Percentiles rank a stretch among this genome's conserved stretches.
Conservation (phyloP, 2,329 filamentous ascomycete species). For the Fusarium pseudograminearum region DNA sequence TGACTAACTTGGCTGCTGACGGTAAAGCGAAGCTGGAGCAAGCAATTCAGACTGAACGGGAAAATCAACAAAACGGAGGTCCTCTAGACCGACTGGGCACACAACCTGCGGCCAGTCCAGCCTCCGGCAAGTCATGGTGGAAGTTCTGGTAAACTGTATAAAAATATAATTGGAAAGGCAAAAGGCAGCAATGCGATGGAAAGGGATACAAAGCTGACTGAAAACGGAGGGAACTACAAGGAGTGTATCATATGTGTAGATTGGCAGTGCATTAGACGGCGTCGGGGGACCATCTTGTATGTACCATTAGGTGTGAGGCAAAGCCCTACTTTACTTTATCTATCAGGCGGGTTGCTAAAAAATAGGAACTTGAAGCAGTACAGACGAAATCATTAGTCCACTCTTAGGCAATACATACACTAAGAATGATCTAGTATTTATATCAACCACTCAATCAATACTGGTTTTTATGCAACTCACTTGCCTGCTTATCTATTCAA, state of each 20-base stretch:
- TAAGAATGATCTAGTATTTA: too few relatives aligned
- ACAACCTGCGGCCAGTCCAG: conserved; percentile 46
- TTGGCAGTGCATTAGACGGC: conserved; percentile 60
- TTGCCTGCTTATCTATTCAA: conserved; percentile 41
- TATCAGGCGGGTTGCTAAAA: conserved; percentile 8
- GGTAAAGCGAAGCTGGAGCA: conserved; percentile 55
- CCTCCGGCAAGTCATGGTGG: conserved; percentile 65
- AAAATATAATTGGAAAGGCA: conserved; percentile 39
- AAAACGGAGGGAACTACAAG: conserved; percentile 37
- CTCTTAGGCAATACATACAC: too few relatives aligned
- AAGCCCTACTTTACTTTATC: conserved; percentile 51
- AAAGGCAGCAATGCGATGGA: conserved; percentile 14
- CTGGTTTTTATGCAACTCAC: too few relatives aligned
- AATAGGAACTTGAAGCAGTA: too few relatives aligned
- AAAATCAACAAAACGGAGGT: conserved; percentile 64
- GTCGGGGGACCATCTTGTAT: conserved; percentile 55
- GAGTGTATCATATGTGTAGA: conserved; percentile 60
- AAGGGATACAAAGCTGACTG: conserved; percentile 31
- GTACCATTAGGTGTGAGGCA: conserved; percentile 48
- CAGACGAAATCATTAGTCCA: too few relatives aligned
- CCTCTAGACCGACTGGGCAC: conserved; percentile 64
- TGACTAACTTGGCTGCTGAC: conserved; percentile 34
- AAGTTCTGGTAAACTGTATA: conserved; percentile 54
- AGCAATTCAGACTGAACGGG: conserved; percentile 63
- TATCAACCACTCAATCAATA: too few relatives aligned